Evolutionary conservation across 805 yeast species (phyloP), one percentile per base, ranked within the genome.

Genomic region (Clavispora santaluciae): DNA sequence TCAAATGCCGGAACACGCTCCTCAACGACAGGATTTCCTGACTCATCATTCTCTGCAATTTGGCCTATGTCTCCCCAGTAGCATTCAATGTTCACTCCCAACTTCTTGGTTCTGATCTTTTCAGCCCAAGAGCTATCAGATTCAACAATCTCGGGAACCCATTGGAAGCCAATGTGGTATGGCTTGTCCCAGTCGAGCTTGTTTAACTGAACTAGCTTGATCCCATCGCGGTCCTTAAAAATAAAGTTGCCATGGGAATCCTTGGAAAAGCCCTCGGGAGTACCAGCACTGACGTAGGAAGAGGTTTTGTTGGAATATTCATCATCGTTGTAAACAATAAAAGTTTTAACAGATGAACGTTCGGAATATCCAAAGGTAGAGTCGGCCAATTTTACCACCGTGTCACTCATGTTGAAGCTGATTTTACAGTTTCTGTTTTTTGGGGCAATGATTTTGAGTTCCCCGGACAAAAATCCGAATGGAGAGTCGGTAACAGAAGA

Each of bases 51-150:
- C 1, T 72, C 78, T 36, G 65, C 6, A 64, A 54, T 18, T 60
- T 56, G 37, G 25, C 78, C 79, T 56, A 78, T 77, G 49, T 88
- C 95, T 7, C 87, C 85, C 90, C 91, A 89, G 53, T 67, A 78
- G 56, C 96, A 89, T 18, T 75, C 68, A 7, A 88, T 72, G 6
- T 66, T 59, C 1, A 88, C 72, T 7, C 80, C 82, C 37, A 87
- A 60, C 26, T 42, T 64, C 57, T 51, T 66, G 23, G 61, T 60
- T 16, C 49, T 51, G 15, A 45, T 59, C 25, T 58, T 63, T n/a
- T 55, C 59, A 6, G 48, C 46, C 23, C 48, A 61, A n/a, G 59
- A 60, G 12, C 54, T 61, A 22, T 51, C 60, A 17, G 61, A 65
- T 33, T 70, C 79, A 22, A 70, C 70, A 11, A 73, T 63, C 39